These are phyloP conservation scores for Candida khao-thaluensis DNA, from an alignment of 805 yeast genomes.

Conservation along the genomic window DNA sequence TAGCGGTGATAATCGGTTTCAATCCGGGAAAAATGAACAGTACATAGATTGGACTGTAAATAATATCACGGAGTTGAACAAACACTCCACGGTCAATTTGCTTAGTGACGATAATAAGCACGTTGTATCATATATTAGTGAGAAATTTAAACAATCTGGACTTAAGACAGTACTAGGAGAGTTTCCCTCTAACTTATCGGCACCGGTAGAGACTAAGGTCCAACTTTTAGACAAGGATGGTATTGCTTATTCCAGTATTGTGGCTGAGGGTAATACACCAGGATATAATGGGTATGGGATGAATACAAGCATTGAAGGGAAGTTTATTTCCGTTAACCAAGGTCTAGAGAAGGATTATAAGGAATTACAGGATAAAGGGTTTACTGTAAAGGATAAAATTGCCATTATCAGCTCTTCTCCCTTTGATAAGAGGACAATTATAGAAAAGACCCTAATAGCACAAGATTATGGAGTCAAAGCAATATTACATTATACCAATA, in stretches of 20 bases:
- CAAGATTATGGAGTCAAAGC: conserved; percentile 26
- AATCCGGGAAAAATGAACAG: conserved; percentile 22
- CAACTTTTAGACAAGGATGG: conserved; percentile 23
- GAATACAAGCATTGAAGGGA: conserved; percentile 24
- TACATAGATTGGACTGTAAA: conserved; percentile 26
- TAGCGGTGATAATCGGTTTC: conserved; percentile 25
- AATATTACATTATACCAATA: conserved; percentile 21
- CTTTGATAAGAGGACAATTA: conserved; percentile 15
- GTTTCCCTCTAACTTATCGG: conserved; percentile 16
- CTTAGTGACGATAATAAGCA: conserved; percentile 26
- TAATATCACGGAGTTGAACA: conserved; percentile 27
- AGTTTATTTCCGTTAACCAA: conserved; percentile 30
- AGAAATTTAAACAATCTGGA: conserved; percentile 28
- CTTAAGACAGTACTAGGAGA: conserved; percentile 20
- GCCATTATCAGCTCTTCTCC: conserved; percentile 24
- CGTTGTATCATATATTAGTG: conserved; percentile 25
- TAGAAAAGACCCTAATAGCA: conserved; percentile 27
- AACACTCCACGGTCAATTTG: conserved; percentile 20
- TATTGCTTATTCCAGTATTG: conserved; percentile 24
- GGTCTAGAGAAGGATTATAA: conserved; percentile 31
- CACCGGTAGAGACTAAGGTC: conserved; percentile 28
- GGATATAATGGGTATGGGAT: conserved; percentile 28
- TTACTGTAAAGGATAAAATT: conserved; percentile 24
- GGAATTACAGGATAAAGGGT: conserved; percentile 18
- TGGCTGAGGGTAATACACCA: conserved; percentile 25